These are phyloP conservation scores for Phaeotremella skinneri DNA, from an alignment of 768 basidiomycete genomes.

Conservation along the genomic window DNA sequence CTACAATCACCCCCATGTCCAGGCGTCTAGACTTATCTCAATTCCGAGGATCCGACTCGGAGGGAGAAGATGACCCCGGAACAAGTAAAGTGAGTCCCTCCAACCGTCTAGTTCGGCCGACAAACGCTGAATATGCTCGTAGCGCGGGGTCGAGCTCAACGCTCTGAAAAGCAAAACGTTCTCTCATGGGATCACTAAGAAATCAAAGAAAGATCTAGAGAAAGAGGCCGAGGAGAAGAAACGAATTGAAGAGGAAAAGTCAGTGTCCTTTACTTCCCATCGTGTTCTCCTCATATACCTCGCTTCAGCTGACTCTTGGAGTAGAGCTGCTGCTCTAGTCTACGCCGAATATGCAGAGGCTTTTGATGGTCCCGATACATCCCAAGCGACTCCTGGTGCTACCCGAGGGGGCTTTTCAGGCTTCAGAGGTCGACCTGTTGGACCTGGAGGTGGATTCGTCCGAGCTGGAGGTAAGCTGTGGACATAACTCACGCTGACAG, in stretches of 20 bases:
- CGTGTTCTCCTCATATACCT: neutral
- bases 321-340: constrained; percentile 43
- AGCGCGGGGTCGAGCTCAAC: constrained; percentile 77
- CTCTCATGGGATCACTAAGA: constrained; percentile 74
- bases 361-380: constrained; percentile 33
- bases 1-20: no score
- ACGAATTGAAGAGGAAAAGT: constrained; percentile 56
- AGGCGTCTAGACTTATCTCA: constrained; percentile 48
- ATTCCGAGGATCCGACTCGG: constrained; percentile 48
- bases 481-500: neutral
- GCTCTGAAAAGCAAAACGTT: constrained; percentile 82
- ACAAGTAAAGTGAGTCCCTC: neutral
- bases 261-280: constrained; percentile 7
- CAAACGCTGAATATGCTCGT: constrained; percentile 27
- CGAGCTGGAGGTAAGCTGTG: constrained; percentile 43
- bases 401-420: constrained; percentile 5
- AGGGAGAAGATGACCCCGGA: constrained; percentile 34
- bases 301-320: neutral
- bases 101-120: neutral
- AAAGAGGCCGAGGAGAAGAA: constrained; percentile 88
- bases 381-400: constrained; percentile 19
- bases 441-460: constrained; percentile 49
- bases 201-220: constrained; percentile 88
- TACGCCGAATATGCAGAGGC: constrained; percentile 50
- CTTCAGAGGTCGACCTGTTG: constrained; percentile 16